phyloP scores from a whole-genome alignment of 2,329 filamentous ascomycete species.

The Bipolaris sorokiniana region DNA sequence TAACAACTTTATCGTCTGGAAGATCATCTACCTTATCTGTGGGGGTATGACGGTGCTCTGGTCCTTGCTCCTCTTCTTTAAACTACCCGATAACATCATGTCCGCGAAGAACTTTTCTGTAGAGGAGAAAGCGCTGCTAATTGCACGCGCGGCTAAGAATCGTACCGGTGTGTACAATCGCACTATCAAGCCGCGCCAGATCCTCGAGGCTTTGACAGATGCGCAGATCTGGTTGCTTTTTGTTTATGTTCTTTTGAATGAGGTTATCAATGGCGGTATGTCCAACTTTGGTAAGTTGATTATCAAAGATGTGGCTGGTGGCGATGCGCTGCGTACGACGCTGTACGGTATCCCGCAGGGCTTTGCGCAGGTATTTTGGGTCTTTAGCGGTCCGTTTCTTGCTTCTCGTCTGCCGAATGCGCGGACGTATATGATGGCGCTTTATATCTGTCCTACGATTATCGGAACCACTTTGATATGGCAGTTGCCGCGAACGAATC shows the following conservation, averaged over 20 bases:
- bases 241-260: conserved; percentile 58
- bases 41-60: conserved; percentile 55
- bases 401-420: conserved; percentile 59
- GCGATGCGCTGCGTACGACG: conserved; percentile 55
- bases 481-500: conserved; percentile 53
- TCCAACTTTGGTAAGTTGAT: conserved; percentile 64
- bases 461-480: conserved; percentile 59
- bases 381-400: conserved; percentile 60
- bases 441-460: conserved; percentile 60
- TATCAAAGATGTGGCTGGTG: conserved; percentile 56
- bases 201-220: conserved; percentile 56
- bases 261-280: conserved; percentile 60
- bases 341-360: conserved; percentile 62
- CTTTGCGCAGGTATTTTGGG: conserved; percentile 60
- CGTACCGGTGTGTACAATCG: conserved; percentile 55
- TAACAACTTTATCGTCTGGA: conserved; percentile 53
- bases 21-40: conserved; percentile 54
- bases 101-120: conserved; percentile 51
- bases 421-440: conserved; percentile 60
- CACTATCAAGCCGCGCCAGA: conserved; percentile 56
- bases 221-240: conserved; percentile 56
- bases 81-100: conserved; percentile 52
- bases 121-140: conserved; percentile 54
- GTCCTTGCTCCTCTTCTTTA: conserved; percentile 51
- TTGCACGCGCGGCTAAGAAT: conserved; percentile 48